A percentile compares a stretch with the other conserved stretches of the same genome.
Conservation (phyloP, 2,329 filamentous ascomycete species). For the Thielaviopsis ethacetica region DNA sequence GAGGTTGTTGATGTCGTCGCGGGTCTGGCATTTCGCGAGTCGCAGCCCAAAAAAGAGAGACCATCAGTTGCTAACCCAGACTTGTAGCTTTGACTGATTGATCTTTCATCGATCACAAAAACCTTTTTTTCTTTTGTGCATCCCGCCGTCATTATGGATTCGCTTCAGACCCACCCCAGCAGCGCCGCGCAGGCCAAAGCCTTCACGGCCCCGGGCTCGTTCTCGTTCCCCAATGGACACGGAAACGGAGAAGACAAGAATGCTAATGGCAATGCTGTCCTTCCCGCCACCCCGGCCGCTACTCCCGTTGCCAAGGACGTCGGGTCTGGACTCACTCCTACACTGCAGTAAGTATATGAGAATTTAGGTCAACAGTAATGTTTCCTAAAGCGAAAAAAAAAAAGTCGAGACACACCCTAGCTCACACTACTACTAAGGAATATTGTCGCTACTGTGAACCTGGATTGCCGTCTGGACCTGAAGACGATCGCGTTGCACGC, state of each 20-base stretch:
- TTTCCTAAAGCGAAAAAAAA: slow-evolving; percentile 16
- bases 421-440: slow-evolving; percentile 53
- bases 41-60: neutral
- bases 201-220: slow-evolving; percentile 80
- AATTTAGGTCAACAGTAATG: slow-evolving; percentile 19
- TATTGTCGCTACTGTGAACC: slow-evolving; percentile 96
- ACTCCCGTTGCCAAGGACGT: slow-evolving; percentile 71
- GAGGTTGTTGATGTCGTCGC: too few relatives aligned
- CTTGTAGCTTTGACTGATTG: neutral
- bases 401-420: slow-evolving; percentile 31
- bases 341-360: slow-evolving; percentile 78
- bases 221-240: slow-evolving; percentile 78
- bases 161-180: slow-evolving; percentile 77
- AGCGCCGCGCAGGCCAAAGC: slow-evolving; percentile 89
- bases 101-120: slow-evolving; percentile 10
- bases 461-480: slow-evolving; percentile 90
- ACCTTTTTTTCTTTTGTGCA: slow-evolving; percentile 4
- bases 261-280: slow-evolving; percentile 59
- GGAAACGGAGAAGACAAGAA: slow-evolving; percentile 52
- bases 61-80: neutral
- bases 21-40: neutral
- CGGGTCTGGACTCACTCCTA: slow-evolving; percentile 75
- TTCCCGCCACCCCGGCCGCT: slow-evolving; percentile 77
- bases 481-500: slow-evolving; percentile 98
- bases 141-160: slow-evolving; percentile 50